Conservation (phyloP, 129 eudicot genomes). For the Erigeron canadensis region DNA sequence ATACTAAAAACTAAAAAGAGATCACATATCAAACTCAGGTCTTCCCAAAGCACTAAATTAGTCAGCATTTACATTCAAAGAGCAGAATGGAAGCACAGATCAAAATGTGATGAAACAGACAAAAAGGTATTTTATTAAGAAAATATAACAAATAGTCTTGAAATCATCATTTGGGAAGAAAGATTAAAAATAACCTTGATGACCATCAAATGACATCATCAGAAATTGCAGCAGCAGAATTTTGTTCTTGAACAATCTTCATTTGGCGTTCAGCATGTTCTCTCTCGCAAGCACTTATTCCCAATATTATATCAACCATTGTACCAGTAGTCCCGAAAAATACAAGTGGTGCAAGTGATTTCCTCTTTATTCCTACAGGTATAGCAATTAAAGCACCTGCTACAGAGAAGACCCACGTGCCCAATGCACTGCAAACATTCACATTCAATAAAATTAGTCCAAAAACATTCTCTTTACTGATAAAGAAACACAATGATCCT, state of each 20-base stretch:
- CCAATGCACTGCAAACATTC: constrained; percentile 69
- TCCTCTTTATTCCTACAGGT: constrained; percentile 88
- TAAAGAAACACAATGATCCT: not conserved
- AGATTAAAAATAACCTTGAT: constrained; percentile 2
- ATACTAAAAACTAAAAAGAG: not conserved
- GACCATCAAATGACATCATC: constrained; percentile 29
- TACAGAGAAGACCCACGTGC: constrained; percentile 97
- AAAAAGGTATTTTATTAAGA: not conserved
- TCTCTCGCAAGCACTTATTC: constrained; percentile 89
- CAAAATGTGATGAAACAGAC: not conserved
- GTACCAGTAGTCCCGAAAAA: constrained; percentile 99
- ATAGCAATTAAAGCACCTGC: constrained; percentile 94
- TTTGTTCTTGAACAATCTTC: constrained; percentile 76
- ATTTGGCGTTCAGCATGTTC: constrained; percentile 96
- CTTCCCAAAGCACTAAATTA: not conserved
- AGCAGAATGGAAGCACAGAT: not conserved
- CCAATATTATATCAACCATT: constrained; percentile 95
- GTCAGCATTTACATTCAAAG: not conserved
- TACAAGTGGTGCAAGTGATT: constrained; percentile 92
- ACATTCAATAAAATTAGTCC: constrained; percentile 2
- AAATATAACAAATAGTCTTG: not conserved
- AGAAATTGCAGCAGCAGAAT: constrained; percentile 31
- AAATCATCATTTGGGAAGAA: constrained; percentile 6
- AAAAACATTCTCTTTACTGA: not conserved
- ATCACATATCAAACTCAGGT: constrained; percentile 19